phyloP scores from a whole-genome alignment of 345 rosid genomes.

The Erysimum cheiranthoides region DNA sequence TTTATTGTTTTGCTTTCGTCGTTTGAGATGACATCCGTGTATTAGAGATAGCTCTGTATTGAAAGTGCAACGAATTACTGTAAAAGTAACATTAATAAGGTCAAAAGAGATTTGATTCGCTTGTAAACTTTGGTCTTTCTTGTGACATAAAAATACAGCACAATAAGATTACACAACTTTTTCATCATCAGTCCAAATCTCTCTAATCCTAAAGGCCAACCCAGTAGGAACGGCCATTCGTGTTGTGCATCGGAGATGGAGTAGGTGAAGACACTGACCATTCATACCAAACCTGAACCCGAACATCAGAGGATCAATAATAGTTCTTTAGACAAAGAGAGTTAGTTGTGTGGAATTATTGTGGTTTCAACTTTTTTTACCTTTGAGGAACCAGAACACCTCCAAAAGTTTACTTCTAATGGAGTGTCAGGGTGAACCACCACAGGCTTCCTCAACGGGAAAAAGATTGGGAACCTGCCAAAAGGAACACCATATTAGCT shows the following conservation, averaged over 20 bases:
- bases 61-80: not conserved
- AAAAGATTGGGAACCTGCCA: slow-evolving; percentile 93
- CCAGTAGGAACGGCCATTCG: slow-evolving; percentile 96
- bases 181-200: slow-evolving; percentile 4
- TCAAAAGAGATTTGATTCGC: slow-evolving; percentile 24
- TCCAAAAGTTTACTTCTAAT: slow-evolving; percentile 93
- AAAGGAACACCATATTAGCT: not conserved
- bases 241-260: slow-evolving; percentile 79
- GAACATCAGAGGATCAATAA: slow-evolving; percentile 8
- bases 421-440: slow-evolving; percentile 60
- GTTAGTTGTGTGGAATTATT: not conserved
- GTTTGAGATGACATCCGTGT: slow-evolving; percentile 6
- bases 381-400: slow-evolving; percentile 83
- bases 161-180: slow-evolving; percentile 24
- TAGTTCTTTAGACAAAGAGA: not conserved
- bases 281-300: slow-evolving; percentile 90
- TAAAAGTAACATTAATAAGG: not conserved
- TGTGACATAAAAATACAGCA: slow-evolving; percentile 34
- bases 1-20: slow-evolving; percentile 1
- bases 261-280: slow-evolving; percentile 83
- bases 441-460: slow-evolving; percentile 87
- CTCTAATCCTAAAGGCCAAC: slow-evolving; percentile 72
- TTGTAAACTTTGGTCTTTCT: slow-evolving; percentile 30
- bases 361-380: slow-evolving; percentile 41
- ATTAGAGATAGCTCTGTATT: not conserved